A percentile compares a stretch with the other conserved stretches of the same genome.
Conservation (phyloP, 176 grass and related monocot species). For the Oryza glaberrima region DNA sequence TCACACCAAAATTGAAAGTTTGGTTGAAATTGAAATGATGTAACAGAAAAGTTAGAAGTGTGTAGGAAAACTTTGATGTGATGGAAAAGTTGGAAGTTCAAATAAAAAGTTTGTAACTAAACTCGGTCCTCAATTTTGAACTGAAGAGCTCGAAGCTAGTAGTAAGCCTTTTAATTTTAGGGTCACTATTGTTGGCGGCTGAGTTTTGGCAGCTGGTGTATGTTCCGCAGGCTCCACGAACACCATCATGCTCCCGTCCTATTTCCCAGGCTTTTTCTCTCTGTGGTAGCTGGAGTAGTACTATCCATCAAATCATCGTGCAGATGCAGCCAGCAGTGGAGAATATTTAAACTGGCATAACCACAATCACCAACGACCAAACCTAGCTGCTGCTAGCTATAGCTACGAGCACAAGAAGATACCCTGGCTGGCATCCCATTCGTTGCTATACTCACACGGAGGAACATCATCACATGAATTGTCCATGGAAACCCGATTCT, state of each 20-base stretch:
- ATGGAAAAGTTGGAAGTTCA: no score
- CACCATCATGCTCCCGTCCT: background rate
- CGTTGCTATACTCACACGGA: background rate
- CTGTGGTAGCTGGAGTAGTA: background rate
- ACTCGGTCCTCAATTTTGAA: background rate
- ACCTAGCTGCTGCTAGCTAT: slow-evolving; percentile 1
- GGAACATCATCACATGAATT: background rate
- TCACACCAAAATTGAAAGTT: no score
- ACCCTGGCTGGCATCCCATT: slow-evolving; percentile 17
- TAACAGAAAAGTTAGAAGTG: no score
- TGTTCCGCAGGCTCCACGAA: background rate
- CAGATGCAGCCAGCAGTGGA: background rate
- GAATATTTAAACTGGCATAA: slow-evolving; percentile 3
- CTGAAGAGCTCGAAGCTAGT: background rate
- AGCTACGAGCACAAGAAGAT: background rate
- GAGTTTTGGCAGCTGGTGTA: slow-evolving; percentile 5
- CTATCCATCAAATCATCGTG: slow-evolving; percentile 1
- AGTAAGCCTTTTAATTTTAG: background rate
- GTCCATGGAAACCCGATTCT: no score
- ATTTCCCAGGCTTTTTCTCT: background rate
- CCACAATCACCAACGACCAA: slow-evolving; percentile 12
- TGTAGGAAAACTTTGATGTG: no score
- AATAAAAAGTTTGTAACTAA: no score
- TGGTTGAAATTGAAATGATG: no score
- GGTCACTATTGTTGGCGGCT: slow-evolving; percentile 33